Percentiles rank a stretch among this genome's conserved stretches.
phyloP scores from a whole-genome alignment of 2,329 filamentous ascomycete genomes.

The Ophiostoma piceae region DNA sequence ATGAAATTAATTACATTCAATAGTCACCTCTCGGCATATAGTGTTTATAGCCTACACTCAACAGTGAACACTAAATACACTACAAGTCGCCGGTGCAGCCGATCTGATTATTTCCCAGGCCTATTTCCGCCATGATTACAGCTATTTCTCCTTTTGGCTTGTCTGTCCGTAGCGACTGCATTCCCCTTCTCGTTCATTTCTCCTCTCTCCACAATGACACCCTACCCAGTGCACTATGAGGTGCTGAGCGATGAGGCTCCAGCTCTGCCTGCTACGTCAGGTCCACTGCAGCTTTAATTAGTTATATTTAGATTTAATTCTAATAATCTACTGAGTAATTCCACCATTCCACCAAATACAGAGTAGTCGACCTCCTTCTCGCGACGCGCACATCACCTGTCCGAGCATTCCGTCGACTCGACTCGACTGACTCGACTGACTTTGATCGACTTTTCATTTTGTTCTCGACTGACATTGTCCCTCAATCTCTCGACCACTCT shows the following conservation, averaged over 20 bases:
- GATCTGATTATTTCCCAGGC: neutral
- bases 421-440: neutral
- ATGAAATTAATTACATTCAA: neutral
- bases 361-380: neutral
- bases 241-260: neutral
- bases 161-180: neutral
- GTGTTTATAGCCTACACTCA: neutral
- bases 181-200: too few species aligned
- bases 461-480: neutral
- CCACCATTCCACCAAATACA: neutral
- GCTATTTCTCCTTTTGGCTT: neutral
- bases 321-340: neutral
- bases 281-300: constrained; percentile 1
- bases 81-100: neutral
- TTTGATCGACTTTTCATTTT: too few species aligned
- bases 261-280: neutral
- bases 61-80: neutral
- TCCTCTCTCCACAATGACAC: neutral
- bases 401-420: constrained; percentile 5
- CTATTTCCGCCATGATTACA: neutral
- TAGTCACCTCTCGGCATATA: neutral
- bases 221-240: neutral
- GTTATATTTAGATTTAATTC: neutral
- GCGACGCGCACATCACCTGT: constrained; percentile 2
- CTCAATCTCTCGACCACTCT: neutral